Evolutionary conservation across 2,329 filamentous ascomycete genomes (phyloP).

Genomic region (Tolypocladium inflatum): DNA sequence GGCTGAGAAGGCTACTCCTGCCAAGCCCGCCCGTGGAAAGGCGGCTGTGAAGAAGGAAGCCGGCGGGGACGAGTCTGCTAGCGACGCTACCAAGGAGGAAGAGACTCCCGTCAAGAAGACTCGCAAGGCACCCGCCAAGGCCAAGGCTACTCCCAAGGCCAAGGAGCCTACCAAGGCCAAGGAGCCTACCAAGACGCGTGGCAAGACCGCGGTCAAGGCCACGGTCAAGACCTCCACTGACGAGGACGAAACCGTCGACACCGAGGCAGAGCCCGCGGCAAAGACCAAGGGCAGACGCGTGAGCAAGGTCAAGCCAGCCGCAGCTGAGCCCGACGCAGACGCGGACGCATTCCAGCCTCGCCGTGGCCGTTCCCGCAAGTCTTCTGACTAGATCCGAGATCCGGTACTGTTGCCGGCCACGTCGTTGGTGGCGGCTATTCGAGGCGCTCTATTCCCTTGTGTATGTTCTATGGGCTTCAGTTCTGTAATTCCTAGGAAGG

Average conservation of each 20-base stretch:
- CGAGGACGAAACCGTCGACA: constrained; percentile 1
- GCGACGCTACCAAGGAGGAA: constrained; percentile 6
- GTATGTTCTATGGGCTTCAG: background rate
- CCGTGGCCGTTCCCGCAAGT: constrained; percentile 17
- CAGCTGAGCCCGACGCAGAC: background rate
- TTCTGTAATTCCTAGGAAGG: background rate
- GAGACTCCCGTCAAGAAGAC: constrained; percentile 5
- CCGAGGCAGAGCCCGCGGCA: constrained; percentile 11
- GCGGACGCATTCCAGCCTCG: constrained; percentile 1
- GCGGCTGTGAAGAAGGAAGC: constrained; percentile 2
- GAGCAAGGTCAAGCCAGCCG: constrained; percentile 15
- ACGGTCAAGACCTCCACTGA: constrained; percentile 2
- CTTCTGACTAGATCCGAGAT: constrained; percentile 1
- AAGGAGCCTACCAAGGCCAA: constrained; percentile 1
- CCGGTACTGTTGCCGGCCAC: background rate
- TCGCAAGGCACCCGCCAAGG: background rate
- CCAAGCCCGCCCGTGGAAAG: constrained; percentile 1
- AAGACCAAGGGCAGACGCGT: constrained; percentile 20
- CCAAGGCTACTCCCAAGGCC: constrained; percentile 3
- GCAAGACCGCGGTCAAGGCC: background rate
- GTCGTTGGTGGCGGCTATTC: background rate
- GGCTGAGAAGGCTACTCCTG: constrained; percentile 6
- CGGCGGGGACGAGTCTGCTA: constrained; percentile 9
- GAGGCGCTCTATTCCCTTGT: background rate
- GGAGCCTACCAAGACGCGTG: too few species aligned